These are phyloP conservation scores for Penicillium sp. DNA, from an alignment of 2,329 filamentous ascomycete species.

Conservation along the genomic window DNA sequence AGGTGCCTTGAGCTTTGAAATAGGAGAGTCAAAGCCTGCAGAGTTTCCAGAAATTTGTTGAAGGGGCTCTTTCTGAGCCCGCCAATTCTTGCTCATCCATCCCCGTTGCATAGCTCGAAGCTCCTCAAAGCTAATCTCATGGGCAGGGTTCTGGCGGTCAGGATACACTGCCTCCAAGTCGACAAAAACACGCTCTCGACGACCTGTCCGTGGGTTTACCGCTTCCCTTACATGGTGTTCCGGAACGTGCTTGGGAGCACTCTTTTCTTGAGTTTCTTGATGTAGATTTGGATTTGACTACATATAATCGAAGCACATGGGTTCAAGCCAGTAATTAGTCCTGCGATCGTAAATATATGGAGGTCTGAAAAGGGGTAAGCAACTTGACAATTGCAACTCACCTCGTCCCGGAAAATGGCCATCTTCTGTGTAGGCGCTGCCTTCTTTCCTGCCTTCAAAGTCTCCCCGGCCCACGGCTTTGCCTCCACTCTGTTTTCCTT, in stretches of 20 bases:
- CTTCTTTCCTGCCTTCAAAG: constrained; percentile 81
- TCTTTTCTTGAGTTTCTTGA: constrained; percentile 33
- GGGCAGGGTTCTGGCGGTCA: constrained; percentile 66
- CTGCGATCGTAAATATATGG: constrained; percentile 86
- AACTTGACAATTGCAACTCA: constrained; percentile 59
- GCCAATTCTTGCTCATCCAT: constrained; percentile 59
- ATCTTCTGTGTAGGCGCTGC: constrained; percentile 76
- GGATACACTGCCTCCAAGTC: constrained; percentile 85
- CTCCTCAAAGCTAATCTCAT: constrained; percentile 89
- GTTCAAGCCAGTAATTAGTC: constrained; percentile 75
- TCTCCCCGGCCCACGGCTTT: constrained; percentile 90
- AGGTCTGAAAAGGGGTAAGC: constrained; percentile 40
- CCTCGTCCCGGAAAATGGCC: constrained; percentile 91
- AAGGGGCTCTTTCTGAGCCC: constrained; percentile 52
- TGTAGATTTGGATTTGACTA: constrained; percentile 47
- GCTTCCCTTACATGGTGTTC: constrained; percentile 77
- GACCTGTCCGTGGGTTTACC: constrained; percentile 78
- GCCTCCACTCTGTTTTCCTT: constrained; percentile 90
- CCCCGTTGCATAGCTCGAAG: constrained; percentile 76
- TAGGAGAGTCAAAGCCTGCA: constrained; percentile 18
- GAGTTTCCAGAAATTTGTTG: constrained; percentile 51
- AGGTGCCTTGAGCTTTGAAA: constrained; percentile 17
- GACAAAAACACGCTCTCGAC: constrained; percentile 82
- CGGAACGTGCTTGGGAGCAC: constrained; percentile 58
- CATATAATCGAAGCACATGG: constrained; percentile 46